Base-by-base conservation (phyloP, 768 basidiomycete genomes). In the Tricholomella constricta region DNA sequence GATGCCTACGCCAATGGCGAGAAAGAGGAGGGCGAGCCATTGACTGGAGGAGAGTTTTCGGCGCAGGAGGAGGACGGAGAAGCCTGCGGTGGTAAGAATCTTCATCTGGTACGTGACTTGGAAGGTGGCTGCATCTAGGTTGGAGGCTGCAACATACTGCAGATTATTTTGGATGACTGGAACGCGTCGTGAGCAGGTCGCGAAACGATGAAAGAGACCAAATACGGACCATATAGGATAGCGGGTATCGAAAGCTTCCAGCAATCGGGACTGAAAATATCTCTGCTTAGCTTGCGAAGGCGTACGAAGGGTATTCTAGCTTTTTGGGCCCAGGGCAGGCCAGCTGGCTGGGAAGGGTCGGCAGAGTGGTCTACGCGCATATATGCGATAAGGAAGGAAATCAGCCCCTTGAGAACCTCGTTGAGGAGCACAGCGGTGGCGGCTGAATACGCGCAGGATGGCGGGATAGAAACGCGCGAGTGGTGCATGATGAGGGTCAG, bases 21-120 rank as follows among this genome's bases (percentile, higher is more conserved):
- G 84, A 72, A 90, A 83, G 55, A 91, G 70, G 20, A 98, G 78
- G 0, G 94, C 84, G 14, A 91, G 62, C 95, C 95, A 98, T 69
- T 97, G 93, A 29, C 72, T 75, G 1, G 80, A 74, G 23, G 79
- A 80, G 31, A 98, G 74, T 62, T 85, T 83, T 65, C 86, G 89
- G 56, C 90, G 84, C 25, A 95, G 79, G 25, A 96, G 76, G 4
- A 90, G 61, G 37, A 94, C 92, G 19, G 90, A 92, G 69, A 94
- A 94, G 35, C 80, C 89, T 15, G 92, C 94, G 19, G 94, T 96
- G 32, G 94, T 95, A 59, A 96, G 84, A 64, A 96, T 94, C 72
- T 96, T 96, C 94, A 96, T 96, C 69, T 96, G 94, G 71, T 95
- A 95, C 38, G 86, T 91, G 66, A 96, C 94, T 70, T 97, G 95